Conservation (phyloP, 1,284 basidiomycete genomes). For the Hortiboletus rubellus region DNA sequence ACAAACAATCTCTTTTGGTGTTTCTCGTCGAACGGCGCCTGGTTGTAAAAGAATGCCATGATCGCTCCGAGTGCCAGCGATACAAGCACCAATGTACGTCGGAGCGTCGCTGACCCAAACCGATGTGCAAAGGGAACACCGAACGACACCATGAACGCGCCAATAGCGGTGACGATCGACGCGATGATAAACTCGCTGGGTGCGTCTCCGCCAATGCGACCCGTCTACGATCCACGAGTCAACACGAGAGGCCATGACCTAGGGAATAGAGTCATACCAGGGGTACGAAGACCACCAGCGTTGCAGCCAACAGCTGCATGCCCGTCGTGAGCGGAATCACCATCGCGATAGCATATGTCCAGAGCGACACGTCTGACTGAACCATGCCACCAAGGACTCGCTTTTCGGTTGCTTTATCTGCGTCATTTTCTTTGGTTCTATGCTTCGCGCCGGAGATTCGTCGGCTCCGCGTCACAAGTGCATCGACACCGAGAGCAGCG, state of each 20-base stretch:
- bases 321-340: conserved; percentile 66
- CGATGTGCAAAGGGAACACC: conserved; percentile 76
- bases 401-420: neutral
- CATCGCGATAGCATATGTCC: conserved; percentile 68
- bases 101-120: conserved; percentile 54
- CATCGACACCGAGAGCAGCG: conserved; percentile 53
- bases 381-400: neutral
- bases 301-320: conserved; percentile 66
- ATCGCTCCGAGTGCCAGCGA: conserved; percentile 49
- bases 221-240: conserved; percentile 49
- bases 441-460: neutral
- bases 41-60: conserved; percentile 62
- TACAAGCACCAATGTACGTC: conserved; percentile 48
- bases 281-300: conserved; percentile 91
- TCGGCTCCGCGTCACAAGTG: conserved; percentile 31
- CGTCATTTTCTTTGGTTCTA: neutral
- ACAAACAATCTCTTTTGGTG: conserved; percentile 91
- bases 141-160: conserved; percentile 65
- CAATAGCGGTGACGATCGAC: conserved; percentile 62
- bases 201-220: conserved; percentile 72
- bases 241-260: neutral
- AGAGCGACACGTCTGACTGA: conserved; percentile 47
- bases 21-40: conserved; percentile 74
- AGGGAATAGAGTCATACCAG: conserved; percentile 53
- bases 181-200: conserved; percentile 92